Percentiles rank a stretch among this genome's conserved stretches.
Evolutionary conservation across 1,284 basidiomycete genomes (phyloP).

Genomic region (Austropuccinia psidii): DNA sequence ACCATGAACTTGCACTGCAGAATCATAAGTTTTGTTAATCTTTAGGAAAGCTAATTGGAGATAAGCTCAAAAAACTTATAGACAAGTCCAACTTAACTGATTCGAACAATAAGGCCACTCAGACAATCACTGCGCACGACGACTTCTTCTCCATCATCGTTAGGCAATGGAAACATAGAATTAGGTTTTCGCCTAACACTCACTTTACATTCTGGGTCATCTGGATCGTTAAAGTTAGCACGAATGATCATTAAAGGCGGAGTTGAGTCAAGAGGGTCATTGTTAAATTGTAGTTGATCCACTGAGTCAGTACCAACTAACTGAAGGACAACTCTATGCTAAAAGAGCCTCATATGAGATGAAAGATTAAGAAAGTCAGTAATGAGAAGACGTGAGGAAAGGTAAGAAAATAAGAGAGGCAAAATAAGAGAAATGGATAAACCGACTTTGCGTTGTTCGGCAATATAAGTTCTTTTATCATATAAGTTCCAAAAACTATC

Average conservation of each 20-base stretch:
- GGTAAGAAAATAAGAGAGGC: neutral
- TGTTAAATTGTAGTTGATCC: slow-evolving; percentile 11
- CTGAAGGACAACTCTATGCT: slow-evolving; percentile 37
- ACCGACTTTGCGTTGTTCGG: slow-evolving; percentile 33
- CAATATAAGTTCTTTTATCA: slow-evolving; percentile 34
- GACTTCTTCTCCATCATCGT: slow-evolving; percentile 26
- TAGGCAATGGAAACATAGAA: neutral
- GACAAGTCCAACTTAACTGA: slow-evolving; percentile 17
- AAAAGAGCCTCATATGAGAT: neutral
- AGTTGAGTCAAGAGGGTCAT: neutral
- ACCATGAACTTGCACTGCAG: slow-evolving; percentile 15
- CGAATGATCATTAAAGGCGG: slow-evolving; percentile 34
- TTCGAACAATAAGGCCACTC: slow-evolving; percentile 17
- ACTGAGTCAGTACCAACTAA: slow-evolving; percentile 31
- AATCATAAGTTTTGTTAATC: neutral
- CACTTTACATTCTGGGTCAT: slow-evolving; percentile 32
- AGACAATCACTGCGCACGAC: slow-evolving; percentile 27
- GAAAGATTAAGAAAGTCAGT: neutral
- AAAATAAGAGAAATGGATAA: neutral
- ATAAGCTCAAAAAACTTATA: neutral
- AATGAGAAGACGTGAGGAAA: neutral
- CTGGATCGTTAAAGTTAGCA: slow-evolving; percentile 32
- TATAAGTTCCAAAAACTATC: slow-evolving; percentile 37
- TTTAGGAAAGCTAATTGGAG: neutral
- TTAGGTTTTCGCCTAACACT: neutral